Percentiles rank a stretch among this genome's conserved stretches.
Evolutionary conservation across 1,284 basidiomycete species (phyloP).

Genomic region (Butyriboletus appendiculatus): DNA sequence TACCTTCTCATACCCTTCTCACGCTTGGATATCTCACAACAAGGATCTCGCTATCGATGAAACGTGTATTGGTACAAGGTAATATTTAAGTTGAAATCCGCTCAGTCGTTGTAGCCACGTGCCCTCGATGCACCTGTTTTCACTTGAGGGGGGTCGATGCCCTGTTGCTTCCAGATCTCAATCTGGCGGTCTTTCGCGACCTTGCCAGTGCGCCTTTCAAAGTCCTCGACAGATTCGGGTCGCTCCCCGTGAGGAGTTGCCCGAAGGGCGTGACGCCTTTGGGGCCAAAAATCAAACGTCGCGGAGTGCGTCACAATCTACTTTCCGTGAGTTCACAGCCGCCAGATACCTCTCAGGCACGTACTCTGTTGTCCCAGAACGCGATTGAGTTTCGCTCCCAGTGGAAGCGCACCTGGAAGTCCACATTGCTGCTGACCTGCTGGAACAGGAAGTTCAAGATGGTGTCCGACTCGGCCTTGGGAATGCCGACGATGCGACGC

Average conservation of each 20-base stretch:
- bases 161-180: conserved; percentile 65
- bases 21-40: conserved; percentile 3
- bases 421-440: conserved; percentile 66
- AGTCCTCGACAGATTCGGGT: conserved; percentile 74
- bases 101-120: conserved; percentile 60
- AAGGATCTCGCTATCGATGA: neutral
- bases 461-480: conserved; percentile 78
- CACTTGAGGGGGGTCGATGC: conserved; percentile 42
- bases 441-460: conserved; percentile 72
- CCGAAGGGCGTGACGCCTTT: conserved; percentile 73
- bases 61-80: conserved; percentile 10
- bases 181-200: conserved; percentile 64
- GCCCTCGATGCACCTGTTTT: conserved; percentile 37
- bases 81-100: neutral
- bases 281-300: conserved; percentile 77
- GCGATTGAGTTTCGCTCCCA: conserved; percentile 71
- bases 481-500: conserved; percentile 69
- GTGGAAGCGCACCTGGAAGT: conserved; percentile 72
- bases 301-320: conserved; percentile 76
- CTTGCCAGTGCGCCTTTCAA: conserved; percentile 65
- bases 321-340: neutral
- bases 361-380: conserved; percentile 73
- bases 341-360: neutral
- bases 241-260: conserved; percentile 82
- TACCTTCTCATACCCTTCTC: neutral